phyloP scores from a whole-genome alignment of 2,329 filamentous ascomycete species.

The Penicillium sp. region DNA sequence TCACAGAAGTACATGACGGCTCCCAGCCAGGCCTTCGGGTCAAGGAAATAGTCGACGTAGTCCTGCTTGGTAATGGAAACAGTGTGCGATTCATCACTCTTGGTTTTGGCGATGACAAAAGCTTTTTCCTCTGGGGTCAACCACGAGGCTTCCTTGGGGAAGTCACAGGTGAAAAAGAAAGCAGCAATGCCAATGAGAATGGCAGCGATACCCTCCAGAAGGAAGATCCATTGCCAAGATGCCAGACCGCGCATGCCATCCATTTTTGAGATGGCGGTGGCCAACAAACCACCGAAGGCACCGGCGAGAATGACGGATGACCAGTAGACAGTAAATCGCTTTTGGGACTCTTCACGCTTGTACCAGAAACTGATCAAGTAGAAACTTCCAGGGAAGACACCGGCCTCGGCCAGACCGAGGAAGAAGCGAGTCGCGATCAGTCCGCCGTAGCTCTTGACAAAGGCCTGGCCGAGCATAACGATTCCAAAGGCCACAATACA shows the following conservation, averaged over 20 bases:
- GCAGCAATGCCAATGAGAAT: conserved; percentile 21
- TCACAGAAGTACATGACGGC: conserved; percentile 14
- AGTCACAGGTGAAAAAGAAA: conserved; percentile 21
- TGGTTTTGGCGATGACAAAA: conserved; percentile 18
- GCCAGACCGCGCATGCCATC: conserved; percentile 23
- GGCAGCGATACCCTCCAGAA: conserved; percentile 25
- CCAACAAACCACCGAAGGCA: conserved; percentile 27
- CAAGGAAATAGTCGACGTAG: conserved; percentile 4
- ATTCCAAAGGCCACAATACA: conserved; percentile 24
- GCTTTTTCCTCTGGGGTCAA: conserved; percentile 21
- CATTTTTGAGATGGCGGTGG: conserved; percentile 24
- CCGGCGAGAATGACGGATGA: conserved; percentile 21
- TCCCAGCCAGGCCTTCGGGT: conserved; percentile 9
- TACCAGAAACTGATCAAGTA: conserved; percentile 36
- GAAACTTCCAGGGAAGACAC: conserved; percentile 34
- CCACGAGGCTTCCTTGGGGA: conserved; percentile 22
- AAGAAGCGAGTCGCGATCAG: conserved; percentile 28
- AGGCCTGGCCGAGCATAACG: conserved; percentile 23
- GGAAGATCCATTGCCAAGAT: conserved; percentile 31
- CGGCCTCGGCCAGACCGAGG: conserved; percentile 26
- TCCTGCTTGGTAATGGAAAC: conserved; percentile 5
- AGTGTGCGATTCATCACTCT: conserved; percentile 8
- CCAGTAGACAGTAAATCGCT: conserved; percentile 24
- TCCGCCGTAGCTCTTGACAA: conserved; percentile 24
- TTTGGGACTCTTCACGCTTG: conserved; percentile 26